These are phyloP conservation scores for Colletotrichum incanum DNA, from an alignment of 2,329 filamentous ascomycete species.

Conservation along the genomic window DNA sequence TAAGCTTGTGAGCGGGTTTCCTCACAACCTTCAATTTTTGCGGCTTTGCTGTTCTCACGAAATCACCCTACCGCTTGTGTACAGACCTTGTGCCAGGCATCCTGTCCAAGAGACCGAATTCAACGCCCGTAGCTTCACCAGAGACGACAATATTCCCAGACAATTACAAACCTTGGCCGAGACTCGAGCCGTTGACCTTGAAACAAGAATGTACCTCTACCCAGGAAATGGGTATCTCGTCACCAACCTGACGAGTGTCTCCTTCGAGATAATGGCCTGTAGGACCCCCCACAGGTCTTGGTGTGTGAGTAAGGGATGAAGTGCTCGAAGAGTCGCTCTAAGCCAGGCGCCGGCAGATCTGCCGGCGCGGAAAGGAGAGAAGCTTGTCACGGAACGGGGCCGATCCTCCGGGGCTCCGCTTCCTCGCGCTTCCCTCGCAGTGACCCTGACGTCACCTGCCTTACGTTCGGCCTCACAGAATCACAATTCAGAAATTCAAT, in stretches of 20 bases:
- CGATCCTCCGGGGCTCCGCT: conserved; percentile 9
- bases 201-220: neutral
- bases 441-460: conserved; percentile 25
- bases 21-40: neutral
- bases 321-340: neutral
- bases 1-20: neutral
- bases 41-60: too few relatives aligned
- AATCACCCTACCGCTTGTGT: too few relatives aligned
- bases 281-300: neutral
- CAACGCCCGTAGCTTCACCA: too few relatives aligned
- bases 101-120: too few relatives aligned
- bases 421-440: neutral
- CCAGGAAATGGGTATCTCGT: neutral
- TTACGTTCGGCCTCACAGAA: neutral
- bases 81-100: too few relatives aligned
- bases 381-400: conserved; percentile 11
- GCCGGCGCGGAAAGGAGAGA: neutral
- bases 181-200: neutral
- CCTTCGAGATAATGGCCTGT: neutral
- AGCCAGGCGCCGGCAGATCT: conserved; percentile 3
- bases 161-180: neutral
- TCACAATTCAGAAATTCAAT: neutral
- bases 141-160: too few relatives aligned
- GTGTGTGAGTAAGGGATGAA: neutral
- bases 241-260: neutral